These are phyloP conservation scores for Amesomyces nigricolor DNA, from an alignment of 2,329 filamentous ascomycete genomes.

Conservation along the genomic window DNA sequence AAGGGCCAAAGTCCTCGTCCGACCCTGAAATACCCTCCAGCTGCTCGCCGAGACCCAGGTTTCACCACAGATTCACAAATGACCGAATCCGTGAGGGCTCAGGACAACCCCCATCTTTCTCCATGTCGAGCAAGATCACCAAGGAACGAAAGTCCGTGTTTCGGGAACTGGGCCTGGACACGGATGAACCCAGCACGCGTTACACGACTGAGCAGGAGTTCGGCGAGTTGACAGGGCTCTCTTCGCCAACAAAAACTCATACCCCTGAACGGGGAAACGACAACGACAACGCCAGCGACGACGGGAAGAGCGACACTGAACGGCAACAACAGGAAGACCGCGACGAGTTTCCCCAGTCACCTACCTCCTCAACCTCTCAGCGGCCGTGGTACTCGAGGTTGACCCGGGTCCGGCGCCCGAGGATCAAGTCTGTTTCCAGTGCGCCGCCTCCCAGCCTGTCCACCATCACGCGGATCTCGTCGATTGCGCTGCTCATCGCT, in stretches of 20 bases:
- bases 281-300: slow-evolving; percentile 16
- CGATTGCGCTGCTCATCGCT: slow-evolving; percentile 46
- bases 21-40: slow-evolving; percentile 21
- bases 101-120: slow-evolving; percentile 35
- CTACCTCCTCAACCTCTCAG: slow-evolving; percentile 13
- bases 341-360: slow-evolving; percentile 14
- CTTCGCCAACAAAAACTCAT: slow-evolving; percentile 18
- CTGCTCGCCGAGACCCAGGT: slow-evolving; percentile 37
- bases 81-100: slow-evolving; percentile 47
- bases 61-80: slow-evolving; percentile 46
- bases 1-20: slow-evolving; percentile 15
- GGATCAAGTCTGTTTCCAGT: slow-evolving; percentile 40
- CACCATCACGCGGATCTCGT: slow-evolving; percentile 40
- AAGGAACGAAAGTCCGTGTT: slow-evolving; percentile 50
- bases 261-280: slow-evolving; percentile 2
- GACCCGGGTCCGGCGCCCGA: slow-evolving; percentile 36
- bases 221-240: slow-evolving; percentile 26
- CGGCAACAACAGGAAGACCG: slow-evolving; percentile 6
- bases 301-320: slow-evolving; percentile 7
- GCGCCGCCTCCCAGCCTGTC: slow-evolving; percentile 38
- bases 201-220: slow-evolving; percentile 31
- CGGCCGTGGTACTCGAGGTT: slow-evolving; percentile 42
- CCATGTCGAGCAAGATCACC: slow-evolving; percentile 40
- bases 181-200: slow-evolving; percentile 24
- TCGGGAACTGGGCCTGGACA: slow-evolving; percentile 44